phyloP scores from a whole-genome alignment of 768 basidiomycete species.

The Goffeauzyma gilvescens region DNA sequence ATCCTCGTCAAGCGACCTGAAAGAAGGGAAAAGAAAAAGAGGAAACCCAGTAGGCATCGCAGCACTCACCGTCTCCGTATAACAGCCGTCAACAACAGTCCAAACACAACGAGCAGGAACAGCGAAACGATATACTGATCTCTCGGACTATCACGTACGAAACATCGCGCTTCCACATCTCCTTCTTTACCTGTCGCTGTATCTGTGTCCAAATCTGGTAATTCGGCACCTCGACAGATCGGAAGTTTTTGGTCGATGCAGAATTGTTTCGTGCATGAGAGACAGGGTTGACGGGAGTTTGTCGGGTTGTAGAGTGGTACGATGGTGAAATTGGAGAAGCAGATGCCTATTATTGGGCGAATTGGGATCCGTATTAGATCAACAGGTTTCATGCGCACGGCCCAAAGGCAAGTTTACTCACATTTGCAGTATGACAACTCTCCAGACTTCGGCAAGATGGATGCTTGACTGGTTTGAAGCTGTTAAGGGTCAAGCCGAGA shows the following conservation, averaged over 20 bases:
- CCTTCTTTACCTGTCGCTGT: slow-evolving; percentile 88
- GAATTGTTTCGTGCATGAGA: slow-evolving; percentile 88
- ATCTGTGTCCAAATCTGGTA: slow-evolving; percentile 78
- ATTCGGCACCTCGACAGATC: slow-evolving; percentile 39
- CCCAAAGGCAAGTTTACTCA: too few relatives aligned
- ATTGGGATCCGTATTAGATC: too few relatives aligned
- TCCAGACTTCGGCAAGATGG: too few relatives aligned
- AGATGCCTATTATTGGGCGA: slow-evolving; percentile 85
- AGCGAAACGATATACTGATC: slow-evolving; percentile 84
- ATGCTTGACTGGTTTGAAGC: too few relatives aligned
- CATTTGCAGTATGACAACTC: too few relatives aligned
- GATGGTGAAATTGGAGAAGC: slow-evolving; percentile 76
- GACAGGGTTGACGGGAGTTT: slow-evolving; percentile 71
- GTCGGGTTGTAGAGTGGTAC: slow-evolving; percentile 60
- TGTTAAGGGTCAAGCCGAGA: too few relatives aligned
- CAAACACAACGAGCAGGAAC: slow-evolving; percentile 72
- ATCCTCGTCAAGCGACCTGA: not conserved
- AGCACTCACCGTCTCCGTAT: slow-evolving; percentile 34
- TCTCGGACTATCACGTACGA: slow-evolving; percentile 86
- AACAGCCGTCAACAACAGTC: slow-evolving; percentile 63
- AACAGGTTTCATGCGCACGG: too few relatives aligned
- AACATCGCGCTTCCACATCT: slow-evolving; percentile 86
- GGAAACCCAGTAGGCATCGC: not conserved
- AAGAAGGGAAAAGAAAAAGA: not conserved
- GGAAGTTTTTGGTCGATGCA: slow-evolving; percentile 76